Percentiles rank a stretch among this genome's conserved stretches.
phyloP scores from a whole-genome alignment of 768 basidiomycete genomes.

The Tricholoma sp. region DNA sequence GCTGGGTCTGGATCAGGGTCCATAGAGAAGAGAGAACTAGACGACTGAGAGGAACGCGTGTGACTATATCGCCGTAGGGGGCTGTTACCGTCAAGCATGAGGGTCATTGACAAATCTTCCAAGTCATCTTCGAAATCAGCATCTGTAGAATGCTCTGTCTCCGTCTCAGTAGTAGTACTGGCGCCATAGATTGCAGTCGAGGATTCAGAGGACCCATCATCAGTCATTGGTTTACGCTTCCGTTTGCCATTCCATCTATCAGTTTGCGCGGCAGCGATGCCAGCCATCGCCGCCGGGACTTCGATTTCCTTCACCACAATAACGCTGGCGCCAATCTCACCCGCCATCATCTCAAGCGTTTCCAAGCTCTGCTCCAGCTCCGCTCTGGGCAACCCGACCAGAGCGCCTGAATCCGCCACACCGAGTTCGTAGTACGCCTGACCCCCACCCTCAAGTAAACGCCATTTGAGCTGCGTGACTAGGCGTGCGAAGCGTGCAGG shows the following conservation, averaged over 20 bases:
- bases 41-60: slow-evolving; percentile 9
- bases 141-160: slow-evolving; percentile 36
- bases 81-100: slow-evolving; percentile 24
- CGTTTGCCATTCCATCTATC: slow-evolving; percentile 34
- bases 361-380: slow-evolving; percentile 80
- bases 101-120: slow-evolving; percentile 26
- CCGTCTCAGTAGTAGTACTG: slow-evolving; percentile 29
- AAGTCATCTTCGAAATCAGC: slow-evolving; percentile 27
- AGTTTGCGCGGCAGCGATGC: slow-evolving; percentile 30
- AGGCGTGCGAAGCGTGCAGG: slow-evolving; percentile 75
- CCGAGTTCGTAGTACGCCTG: slow-evolving; percentile 81
- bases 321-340: slow-evolving; percentile 89
- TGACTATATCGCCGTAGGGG: slow-evolving; percentile 15
- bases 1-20: slow-evolving; percentile 37
- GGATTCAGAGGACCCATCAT: slow-evolving; percentile 23
- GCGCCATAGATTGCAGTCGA: slow-evolving; percentile 21
- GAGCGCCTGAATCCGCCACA: slow-evolving; percentile 82
- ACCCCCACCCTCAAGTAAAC: slow-evolving; percentile 79
- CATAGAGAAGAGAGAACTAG: slow-evolving; percentile 42
- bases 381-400: slow-evolving; percentile 68
- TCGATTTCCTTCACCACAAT: slow-evolving; percentile 88
- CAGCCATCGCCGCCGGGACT: slow-evolving; percentile 53
- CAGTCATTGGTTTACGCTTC: slow-evolving; percentile 26
- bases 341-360: slow-evolving; percentile 91
- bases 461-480: slow-evolving; percentile 95